Percentiles rank a stretch among this genome's conserved stretches.
Evolutionary conservation across 2,329 filamentous ascomycete species (phyloP).

Genomic region (Ascochyta clinopodiicola): DNA sequence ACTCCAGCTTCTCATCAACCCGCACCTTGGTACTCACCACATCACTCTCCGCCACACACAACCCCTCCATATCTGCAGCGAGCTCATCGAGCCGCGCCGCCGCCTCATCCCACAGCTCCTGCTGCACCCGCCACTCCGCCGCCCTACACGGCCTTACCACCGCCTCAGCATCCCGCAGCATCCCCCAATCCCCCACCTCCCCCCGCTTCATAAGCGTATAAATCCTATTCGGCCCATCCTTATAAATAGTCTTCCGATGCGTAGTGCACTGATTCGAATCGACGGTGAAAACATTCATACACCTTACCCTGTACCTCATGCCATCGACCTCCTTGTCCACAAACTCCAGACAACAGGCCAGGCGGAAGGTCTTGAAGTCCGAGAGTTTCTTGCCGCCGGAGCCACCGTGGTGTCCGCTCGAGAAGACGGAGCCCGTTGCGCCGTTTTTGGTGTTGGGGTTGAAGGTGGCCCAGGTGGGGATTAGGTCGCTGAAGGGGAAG

Average conservation of each 20-base stretch:
- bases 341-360: slow-evolving; percentile 14
- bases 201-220: background rate
- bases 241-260: slow-evolving; percentile 2
- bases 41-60: too few relatives aligned
- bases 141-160: too few relatives aligned
- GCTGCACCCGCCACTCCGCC: too few relatives aligned
- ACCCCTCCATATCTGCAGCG: too few relatives aligned
- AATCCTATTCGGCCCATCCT: slow-evolving; percentile 17
- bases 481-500: background rate
- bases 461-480: background rate
- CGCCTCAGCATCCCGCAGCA: slow-evolving; percentile 6
- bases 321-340: background rate
- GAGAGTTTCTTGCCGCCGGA: background rate
- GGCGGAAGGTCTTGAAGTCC: background rate
- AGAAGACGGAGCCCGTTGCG: background rate
- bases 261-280: slow-evolving; percentile 4
- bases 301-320: background rate
- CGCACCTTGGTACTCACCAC: too few relatives aligned
- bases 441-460: background rate
- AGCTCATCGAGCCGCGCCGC: too few relatives aligned
- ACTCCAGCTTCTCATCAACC: too few relatives aligned
- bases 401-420: background rate
- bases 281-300: slow-evolving; percentile 7
- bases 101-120: too few relatives aligned
- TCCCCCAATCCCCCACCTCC: slow-evolving; percentile 5